Evolutionary conservation across 2,329 filamentous ascomycete species (phyloP), one percentile per base, ranked within the genome.

Genomic region (Macrophomina pseudophaseolina): DNA sequence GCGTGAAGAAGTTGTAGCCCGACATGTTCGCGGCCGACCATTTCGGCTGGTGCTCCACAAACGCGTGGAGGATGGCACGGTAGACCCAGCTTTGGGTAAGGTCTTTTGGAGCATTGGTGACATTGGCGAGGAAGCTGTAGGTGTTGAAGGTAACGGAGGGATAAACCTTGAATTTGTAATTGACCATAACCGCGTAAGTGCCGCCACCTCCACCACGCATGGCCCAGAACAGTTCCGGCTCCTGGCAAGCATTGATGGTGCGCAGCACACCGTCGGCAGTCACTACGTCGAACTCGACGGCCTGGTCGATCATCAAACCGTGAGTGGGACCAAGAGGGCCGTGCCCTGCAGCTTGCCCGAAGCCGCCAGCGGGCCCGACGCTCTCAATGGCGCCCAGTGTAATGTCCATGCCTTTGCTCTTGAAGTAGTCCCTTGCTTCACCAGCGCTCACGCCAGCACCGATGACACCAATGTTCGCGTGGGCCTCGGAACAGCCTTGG

Each of bases 341-440:
- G 65, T 82, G 79, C 7, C 81, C 81, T 58, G 79, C 81, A 46
- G 79, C 79, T 65, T 80, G 78, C 30, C 78, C 75, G 66, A 80
- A 82, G 1, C 80, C 80, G n/a, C 80, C 80, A 9, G 72, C 78
- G 67, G 79, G 76, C 16, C 78, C 77, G 28, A 80, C 78, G 63
- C 76, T 77, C 28, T 9, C 51, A 9, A 56, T 30, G 5, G 62
- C 62, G 23, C 62, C 71, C 28, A 60, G 40, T 12, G 56, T 59
- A n/a, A 62, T 53, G 32, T 66, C 33, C 64, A 66, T 66, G 12
- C 64, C 64, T 5, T 28, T 18, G 7, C 4, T 6, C 23, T 52
- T 40, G 60, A 64, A 64, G 60, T 52, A 64, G 30, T 11, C 30
- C 71, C 78, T 68, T 78, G 76, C 30, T 76, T 60, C 58, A 12